Evolutionary conservation across 768 basidiomycete species (phyloP).

Genomic region (Boletus patriciae): DNA sequence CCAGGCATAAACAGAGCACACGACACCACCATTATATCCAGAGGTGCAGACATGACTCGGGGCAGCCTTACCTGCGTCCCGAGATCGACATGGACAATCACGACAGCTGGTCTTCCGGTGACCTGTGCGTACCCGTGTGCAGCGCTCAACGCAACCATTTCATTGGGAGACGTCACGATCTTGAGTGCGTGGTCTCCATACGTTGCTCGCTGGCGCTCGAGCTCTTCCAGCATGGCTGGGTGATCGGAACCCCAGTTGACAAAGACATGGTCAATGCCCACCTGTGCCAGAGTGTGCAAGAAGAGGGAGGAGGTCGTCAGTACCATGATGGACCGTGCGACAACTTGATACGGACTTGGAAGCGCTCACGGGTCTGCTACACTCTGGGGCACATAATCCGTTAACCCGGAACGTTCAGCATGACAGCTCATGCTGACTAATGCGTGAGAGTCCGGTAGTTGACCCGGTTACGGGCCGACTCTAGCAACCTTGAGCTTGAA

Average conservation of each 20-base stretch:
- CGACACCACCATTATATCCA: not conserved
- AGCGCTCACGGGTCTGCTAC: not conserved
- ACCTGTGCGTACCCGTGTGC: constrained; percentile 72
- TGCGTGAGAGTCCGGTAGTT: too few relatives aligned
- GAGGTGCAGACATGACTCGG: not conserved
- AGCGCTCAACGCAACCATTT: constrained; percentile 72
- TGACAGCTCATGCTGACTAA: too few relatives aligned
- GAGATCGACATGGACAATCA: constrained; percentile 74
- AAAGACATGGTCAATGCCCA: constrained; percentile 66
- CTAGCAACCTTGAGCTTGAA: too few relatives aligned
- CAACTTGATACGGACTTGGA: not conserved
- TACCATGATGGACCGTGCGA: constrained; percentile 30
- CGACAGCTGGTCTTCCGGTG: constrained; percentile 64
- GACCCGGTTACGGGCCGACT: too few relatives aligned
- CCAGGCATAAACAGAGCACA: not conserved
- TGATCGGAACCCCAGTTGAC: constrained; percentile 81
- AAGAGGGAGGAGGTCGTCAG: constrained; percentile 65
- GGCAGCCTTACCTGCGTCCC: constrained; percentile 53
- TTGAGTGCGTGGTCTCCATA: constrained; percentile 41
- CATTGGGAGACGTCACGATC: constrained; percentile 70
- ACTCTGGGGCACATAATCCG: too few relatives aligned
- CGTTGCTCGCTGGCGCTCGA: constrained; percentile 51
- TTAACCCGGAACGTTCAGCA: too few relatives aligned
- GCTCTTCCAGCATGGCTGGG: constrained; percentile 67
- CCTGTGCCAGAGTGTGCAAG: constrained; percentile 51